Evolutionary conservation across 2,329 filamentous ascomycete species (phyloP).

Genomic region (Cercospora canescens): DNA sequence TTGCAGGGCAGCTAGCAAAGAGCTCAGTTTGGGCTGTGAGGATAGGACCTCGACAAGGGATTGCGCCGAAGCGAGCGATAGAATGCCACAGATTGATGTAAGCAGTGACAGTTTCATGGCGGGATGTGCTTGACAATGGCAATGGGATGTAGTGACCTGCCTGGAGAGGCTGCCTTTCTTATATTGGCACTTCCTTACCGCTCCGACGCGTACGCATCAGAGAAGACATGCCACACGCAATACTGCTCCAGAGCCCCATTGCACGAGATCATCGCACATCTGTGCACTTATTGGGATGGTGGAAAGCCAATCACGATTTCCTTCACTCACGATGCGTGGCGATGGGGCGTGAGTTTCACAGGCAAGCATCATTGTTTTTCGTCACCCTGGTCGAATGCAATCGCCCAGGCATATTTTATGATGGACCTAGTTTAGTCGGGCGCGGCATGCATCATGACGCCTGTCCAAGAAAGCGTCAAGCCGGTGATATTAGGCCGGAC

Average conservation of each 20-base stretch:
- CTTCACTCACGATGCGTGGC: background rate
- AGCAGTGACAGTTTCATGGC: background rate
- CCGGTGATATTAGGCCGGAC: background rate
- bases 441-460: slow-evolving; percentile 2
- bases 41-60: slow-evolving; percentile 15
- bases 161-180: background rate
- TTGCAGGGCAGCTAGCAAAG: slow-evolving; percentile 22
- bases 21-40: slow-evolving; percentile 17
- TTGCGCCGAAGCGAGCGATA: slow-evolving; percentile 12
- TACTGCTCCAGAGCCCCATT: background rate
- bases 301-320: background rate
- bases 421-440: background rate
- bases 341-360: background rate
- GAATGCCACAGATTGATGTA: background rate
- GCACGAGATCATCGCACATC: background rate
- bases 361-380: background rate
- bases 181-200: background rate
- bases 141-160: background rate
- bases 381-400: background rate
- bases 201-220: background rate
- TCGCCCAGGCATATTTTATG: background rate
- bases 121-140: background rate
- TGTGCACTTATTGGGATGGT: background rate
- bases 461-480: background rate
- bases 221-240: background rate